Evolutionary conservation across 1,139 yeast species (phyloP).

Genomic region (Candida sp.): DNA sequence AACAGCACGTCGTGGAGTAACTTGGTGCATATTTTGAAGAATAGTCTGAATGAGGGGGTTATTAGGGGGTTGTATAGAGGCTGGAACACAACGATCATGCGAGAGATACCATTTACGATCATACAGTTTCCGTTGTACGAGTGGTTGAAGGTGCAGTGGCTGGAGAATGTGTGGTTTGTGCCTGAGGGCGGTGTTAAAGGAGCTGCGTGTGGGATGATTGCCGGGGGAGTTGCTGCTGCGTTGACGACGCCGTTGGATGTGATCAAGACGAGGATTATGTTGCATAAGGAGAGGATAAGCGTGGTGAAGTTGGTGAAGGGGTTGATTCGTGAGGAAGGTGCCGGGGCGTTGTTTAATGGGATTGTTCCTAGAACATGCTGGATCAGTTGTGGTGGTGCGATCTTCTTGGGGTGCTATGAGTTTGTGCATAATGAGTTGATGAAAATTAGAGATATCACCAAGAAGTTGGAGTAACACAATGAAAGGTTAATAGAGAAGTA

Average conservation of each 20-base stretch:
- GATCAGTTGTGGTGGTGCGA: slow-evolving; percentile 99
- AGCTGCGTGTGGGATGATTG: slow-evolving; percentile 93
- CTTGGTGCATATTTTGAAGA: slow-evolving; percentile 58
- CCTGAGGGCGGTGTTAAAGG: slow-evolving; percentile 56
- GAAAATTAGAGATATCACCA: neutral
- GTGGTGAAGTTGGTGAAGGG: slow-evolving; percentile 46
- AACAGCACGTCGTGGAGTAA: slow-evolving; percentile 69
- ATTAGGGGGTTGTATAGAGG: slow-evolving; percentile 87
- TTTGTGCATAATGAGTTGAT: slow-evolving; percentile 45
- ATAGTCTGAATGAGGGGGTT: slow-evolving; percentile 75
- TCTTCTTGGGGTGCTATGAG: slow-evolving; percentile 94
- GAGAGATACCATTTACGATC: slow-evolving; percentile 96
- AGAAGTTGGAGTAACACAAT: neutral
- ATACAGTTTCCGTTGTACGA: slow-evolving; percentile 97
- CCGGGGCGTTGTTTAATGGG: slow-evolving; percentile 73
- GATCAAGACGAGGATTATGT: slow-evolving; percentile 89
- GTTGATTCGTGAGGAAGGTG: slow-evolving; percentile 69
- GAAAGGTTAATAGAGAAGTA: neutral
- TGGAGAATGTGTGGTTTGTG: slow-evolving; percentile 21
- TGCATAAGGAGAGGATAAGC: slow-evolving; percentile 56
- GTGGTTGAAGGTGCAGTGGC: slow-evolving; percentile 65
- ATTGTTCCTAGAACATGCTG: slow-evolving; percentile 95
- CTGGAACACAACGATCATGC: slow-evolving; percentile 87
- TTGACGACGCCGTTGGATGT: slow-evolving; percentile 94
- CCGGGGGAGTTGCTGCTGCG: slow-evolving; percentile 97